Evolutionary conservation across 257 asterid species (phyloP), one percentile per base, ranked within the genome.

Genomic region (Nicotiana attenuata): DNA sequence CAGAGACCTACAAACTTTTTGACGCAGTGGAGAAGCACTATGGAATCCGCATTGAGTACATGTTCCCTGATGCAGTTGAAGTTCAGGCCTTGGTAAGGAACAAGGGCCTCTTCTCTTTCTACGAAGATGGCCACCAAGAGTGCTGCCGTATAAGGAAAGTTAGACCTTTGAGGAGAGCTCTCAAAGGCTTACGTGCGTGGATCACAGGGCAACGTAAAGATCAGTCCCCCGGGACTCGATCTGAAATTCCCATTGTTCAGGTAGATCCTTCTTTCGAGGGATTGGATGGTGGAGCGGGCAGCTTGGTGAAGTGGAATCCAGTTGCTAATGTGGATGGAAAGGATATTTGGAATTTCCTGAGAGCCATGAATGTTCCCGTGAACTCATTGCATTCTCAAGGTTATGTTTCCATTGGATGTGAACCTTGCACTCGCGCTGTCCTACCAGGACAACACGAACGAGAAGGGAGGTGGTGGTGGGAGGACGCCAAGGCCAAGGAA

Each of bases 401-500:
- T 0, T 94, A 91, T 75, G 75, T 94, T 57, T 92, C 97, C 5
- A 91, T 94, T 8, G 97, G 97, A n/a, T 94, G 97, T 41, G 96
- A 94, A 53, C 98, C 98, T 0, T 94, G 98, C 92, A 94, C 97
- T 1, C 81, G 96, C 71, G 83, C 97, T 0, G 93, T 94, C 7
- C 88, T 94, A 4, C 98, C 98, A 0, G 94, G 97, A 11, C 96
- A 93, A 68, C 98, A 94, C 17, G 98, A 94, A 90, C 85, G 97
- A 2, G 97, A 94, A 84, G 97, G 98, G 35, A 84, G 97, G 88
- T 94, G 98, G 97, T 92, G 98, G 97, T 94, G 98, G 97, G 97
- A 94, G 81, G 98, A 92, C 80, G 94, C 98, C 61, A 90, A 87
- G 88, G 98, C 97, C 3, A 92, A 94, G 87, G 97, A 94, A 85